Conservation (phyloP, 192 early-diverging fungal genomes). For the Mortierella claussenii region DNA sequence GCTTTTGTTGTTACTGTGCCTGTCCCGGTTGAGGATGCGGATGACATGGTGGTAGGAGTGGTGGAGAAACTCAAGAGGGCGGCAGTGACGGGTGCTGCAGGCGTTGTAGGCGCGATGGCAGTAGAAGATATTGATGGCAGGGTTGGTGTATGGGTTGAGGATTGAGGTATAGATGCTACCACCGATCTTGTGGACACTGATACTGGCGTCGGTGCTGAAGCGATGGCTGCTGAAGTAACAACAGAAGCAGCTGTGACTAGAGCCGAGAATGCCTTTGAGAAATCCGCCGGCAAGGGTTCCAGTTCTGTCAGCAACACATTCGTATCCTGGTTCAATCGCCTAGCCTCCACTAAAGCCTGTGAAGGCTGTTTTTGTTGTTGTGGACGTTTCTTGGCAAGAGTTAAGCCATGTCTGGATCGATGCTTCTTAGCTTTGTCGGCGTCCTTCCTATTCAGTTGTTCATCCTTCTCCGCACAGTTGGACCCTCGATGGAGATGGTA, state of each 20-base stretch:
- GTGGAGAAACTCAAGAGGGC: too few species aligned
- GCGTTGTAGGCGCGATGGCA: too few species aligned
- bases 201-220: neutral
- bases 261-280: constrained; percentile 11
- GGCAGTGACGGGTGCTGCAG: too few species aligned
- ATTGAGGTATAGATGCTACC: neutral
- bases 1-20: too few species aligned
- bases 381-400: neutral
- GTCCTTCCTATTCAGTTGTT: neutral
- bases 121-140: too few species aligned
- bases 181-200: neutral
- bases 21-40: too few species aligned
- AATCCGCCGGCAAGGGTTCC: constrained; percentile 23
- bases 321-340: constrained; percentile 10
- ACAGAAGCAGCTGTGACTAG: too few species aligned
- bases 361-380: constrained; percentile 4
- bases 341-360: constrained; percentile 18
- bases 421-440: neutral
- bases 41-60: too few species aligned
- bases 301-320: constrained; percentile 23
- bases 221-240: neutral
- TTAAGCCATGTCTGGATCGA: neutral
- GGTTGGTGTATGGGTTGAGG: too few species aligned
- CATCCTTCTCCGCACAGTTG: neutral
- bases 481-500: neutral